Evolutionary conservation across 73 alveolate genomes (phyloP), one percentile per base, ranked within the genome.

Genomic region (Vitrella brassicaformis): DNA sequence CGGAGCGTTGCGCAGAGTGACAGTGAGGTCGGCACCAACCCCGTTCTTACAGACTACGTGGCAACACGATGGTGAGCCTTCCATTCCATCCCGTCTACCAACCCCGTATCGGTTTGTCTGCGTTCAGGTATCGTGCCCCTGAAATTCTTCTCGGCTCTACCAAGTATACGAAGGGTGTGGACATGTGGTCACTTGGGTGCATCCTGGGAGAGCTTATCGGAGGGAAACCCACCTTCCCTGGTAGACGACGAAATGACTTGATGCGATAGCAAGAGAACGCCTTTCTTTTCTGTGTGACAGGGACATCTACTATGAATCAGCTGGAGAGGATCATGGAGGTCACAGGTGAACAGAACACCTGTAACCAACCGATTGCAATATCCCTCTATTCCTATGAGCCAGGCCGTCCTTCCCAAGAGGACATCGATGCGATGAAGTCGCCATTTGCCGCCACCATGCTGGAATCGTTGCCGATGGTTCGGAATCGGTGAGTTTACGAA

Each of bases 141-240:
- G 84, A 78, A 67, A 78, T 78, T 75, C 70, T 78, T n/a, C 56
- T 78, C 78, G 84, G 84, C 56, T 78, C 84, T 31, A 78, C 84
- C 0, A 67, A 75, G 10, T 39, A 39, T 14, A 39, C 56, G 19
- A 66, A 82, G 76, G 88, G 87, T 28, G 92, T 84, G 19, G 96
- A 90, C 80, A 83, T 87, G 84, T 89, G 95, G 95, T 75, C 91
- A 39, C 83, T 87, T 39, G 95, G 95, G 25, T 89, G 95, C 78
- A 89, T 89, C 31, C 73, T 89, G 70, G 87, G 89, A 19, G 95
- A 90, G 81, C 90, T 90, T 64, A 82, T 81, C 27, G 81, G 88
- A 25, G 96, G 96, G 27, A 81, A 84, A 70, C 96, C 96, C 28
- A 84, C 84, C 82, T 90, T 90, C 78, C 94, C 96, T 30, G 96